A percentile compares a stretch with the other conserved stretches of the same genome.
Conservation (phyloP, 495 filamentous ascomycete species). For the Glonium stellatum region DNA sequence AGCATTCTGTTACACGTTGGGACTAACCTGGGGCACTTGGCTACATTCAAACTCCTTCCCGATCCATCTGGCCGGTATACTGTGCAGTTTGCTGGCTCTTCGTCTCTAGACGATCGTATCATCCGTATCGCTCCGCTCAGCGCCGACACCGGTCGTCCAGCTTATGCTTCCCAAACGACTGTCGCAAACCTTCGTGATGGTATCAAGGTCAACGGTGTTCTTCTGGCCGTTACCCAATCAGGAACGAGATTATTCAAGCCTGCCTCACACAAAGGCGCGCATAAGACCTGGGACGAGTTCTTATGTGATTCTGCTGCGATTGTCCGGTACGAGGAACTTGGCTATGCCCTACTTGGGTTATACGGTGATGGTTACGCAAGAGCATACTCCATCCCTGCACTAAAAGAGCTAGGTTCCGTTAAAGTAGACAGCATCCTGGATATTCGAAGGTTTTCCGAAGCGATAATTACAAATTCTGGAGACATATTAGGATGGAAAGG, state of each 20-base stretch:
- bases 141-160: slow-evolving; percentile 65
- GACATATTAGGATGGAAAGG: slow-evolving; percentile 84
- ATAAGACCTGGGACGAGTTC: slow-evolving; percentile 77
- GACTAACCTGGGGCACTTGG: slow-evolving; percentile 72
- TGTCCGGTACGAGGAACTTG: slow-evolving; percentile 61
- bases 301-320: slow-evolving; percentile 73
- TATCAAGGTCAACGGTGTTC: slow-evolving; percentile 60
- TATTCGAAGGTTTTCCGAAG: slow-evolving; percentile 57
- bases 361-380: slow-evolving; percentile 73
- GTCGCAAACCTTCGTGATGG: slow-evolving; percentile 69
- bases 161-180: slow-evolving; percentile 62
- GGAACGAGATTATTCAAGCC: slow-evolving; percentile 82
- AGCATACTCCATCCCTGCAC: slow-evolving; percentile 73
- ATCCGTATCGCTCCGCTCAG: slow-evolving; percentile 72
- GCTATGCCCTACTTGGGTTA: slow-evolving; percentile 71
- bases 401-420: slow-evolving; percentile 75
- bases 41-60: slow-evolving; percentile 85
- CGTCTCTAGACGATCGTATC: slow-evolving; percentile 60
- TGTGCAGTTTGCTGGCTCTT: slow-evolving; percentile 62
- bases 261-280: slow-evolving; percentile 73
- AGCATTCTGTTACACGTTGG: slow-evolving; percentile 90
- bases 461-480: slow-evolving; percentile 65
- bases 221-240: slow-evolving; percentile 61
- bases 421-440: slow-evolving; percentile 61
- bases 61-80: slow-evolving; percentile 59